A percentile compares a stretch with the other conserved stretches of the same genome.
Conservation (phyloP, 805 yeast species). For the Candida yuanshanica region DNA sequence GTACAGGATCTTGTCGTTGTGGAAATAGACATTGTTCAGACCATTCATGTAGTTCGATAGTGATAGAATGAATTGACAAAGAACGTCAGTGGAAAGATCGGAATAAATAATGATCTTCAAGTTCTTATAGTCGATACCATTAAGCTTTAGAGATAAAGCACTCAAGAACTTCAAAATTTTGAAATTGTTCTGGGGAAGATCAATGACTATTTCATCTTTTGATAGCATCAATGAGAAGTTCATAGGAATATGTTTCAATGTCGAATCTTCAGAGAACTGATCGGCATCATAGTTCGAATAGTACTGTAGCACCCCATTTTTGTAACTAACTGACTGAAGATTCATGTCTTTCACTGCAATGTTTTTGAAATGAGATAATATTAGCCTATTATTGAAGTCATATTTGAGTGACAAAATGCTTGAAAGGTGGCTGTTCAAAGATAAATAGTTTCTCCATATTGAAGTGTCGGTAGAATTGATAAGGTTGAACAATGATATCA, state of each 20-base stretch:
- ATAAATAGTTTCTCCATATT: conserved; percentile 16
- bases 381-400: conserved; percentile 16
- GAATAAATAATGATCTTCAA: conserved; percentile 37
- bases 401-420: conserved; percentile 15
- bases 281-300: conserved; percentile 25
- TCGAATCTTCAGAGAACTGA: conserved; percentile 29
- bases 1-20: conserved; percentile 34
- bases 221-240: conserved; percentile 18
- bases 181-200: conserved; percentile 17
- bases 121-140: conserved; percentile 31
- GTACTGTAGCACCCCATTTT: conserved; percentile 20
- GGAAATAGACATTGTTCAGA: conserved; percentile 37
- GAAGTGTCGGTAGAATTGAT: conserved; percentile 19
- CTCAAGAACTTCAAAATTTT: conserved; percentile 25
- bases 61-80: conserved; percentile 36
- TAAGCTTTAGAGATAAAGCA: conserved; percentile 29
- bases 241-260: conserved; percentile 29
- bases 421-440: conserved; percentile 11
- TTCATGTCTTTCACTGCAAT: conserved; percentile 12
- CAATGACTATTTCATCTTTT: conserved; percentile 18
- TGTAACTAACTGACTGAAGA: conserved; percentile 15
- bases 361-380: conserved; percentile 18
- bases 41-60: conserved; percentile 35
- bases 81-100: conserved; percentile 34
- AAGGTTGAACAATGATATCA: conserved; percentile 18